These are phyloP conservation scores for Exobasidium rhododendri DNA, from an alignment of 1,284 basidiomycete species.

Conservation along the genomic window DNA sequence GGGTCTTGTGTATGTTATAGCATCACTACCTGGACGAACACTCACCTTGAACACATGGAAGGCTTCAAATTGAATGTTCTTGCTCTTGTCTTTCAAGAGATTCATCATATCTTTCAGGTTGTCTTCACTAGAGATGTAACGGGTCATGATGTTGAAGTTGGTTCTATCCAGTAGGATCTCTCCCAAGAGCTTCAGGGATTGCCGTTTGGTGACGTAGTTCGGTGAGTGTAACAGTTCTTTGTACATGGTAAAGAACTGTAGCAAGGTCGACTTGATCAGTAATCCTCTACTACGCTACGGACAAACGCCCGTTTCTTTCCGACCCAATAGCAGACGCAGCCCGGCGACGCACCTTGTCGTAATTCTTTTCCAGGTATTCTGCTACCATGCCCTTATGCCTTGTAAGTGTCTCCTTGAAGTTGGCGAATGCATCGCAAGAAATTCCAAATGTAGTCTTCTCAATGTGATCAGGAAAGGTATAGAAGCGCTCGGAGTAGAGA, in stretches of 20 bases:
- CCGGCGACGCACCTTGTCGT: constrained; percentile 70
- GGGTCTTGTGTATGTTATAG: not conserved
- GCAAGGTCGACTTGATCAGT: too few relatives aligned
- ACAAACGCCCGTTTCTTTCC: not conserved
- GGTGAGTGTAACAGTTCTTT: constrained; percentile 83
- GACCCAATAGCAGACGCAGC: not conserved
- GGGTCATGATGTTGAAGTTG: constrained; percentile 97
- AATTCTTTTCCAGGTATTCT: constrained; percentile 90
- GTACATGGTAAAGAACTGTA: constrained; percentile 89
- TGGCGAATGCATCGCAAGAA: constrained; percentile 94
- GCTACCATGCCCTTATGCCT: constrained; percentile 96
- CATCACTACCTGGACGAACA: too few relatives aligned
- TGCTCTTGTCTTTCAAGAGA: constrained; percentile 89
- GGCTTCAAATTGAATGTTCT: constrained; percentile 99
- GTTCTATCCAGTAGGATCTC: constrained; percentile 95
- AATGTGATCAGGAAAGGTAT: constrained; percentile 93
- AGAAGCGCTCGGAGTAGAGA: constrained; percentile 89
- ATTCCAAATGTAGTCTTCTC: constrained; percentile 97
- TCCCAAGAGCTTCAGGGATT: constrained; percentile 94
- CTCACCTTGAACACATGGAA: constrained; percentile 93
- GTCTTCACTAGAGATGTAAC: constrained; percentile 78
- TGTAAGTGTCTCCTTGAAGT: constrained; percentile 76
- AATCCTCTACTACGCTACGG: not conserved
- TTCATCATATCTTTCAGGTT: constrained; percentile 99
- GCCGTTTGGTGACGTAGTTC: constrained; percentile 99